Percentiles rank a stretch among this genome's conserved stretches.
These are phyloP conservation scores for Aspergillus campestris DNA, from an alignment of 495 filamentous ascomycete genomes.

Conservation along the genomic window DNA sequence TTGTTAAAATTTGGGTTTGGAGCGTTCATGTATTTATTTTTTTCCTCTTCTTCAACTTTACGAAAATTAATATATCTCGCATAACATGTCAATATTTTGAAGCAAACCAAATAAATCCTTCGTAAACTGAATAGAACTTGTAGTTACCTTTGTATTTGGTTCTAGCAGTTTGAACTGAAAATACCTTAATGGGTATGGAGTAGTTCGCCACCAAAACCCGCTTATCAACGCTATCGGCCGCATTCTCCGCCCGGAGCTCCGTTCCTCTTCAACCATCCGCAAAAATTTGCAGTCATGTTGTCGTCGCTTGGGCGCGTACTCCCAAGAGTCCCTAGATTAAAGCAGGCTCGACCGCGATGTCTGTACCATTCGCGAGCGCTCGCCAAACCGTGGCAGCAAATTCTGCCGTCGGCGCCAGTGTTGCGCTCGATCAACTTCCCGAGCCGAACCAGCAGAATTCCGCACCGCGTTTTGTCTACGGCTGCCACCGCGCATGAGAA, in stretches of 20 bases:
- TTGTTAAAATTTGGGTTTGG: not conserved
- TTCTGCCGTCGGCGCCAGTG: too few relatives aligned
- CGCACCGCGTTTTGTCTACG: constrained; percentile 18
- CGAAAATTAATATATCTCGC: not conserved
- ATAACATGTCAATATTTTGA: not conserved
- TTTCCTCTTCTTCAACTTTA: not conserved
- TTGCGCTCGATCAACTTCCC: not conserved
- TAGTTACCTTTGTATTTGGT: too few relatives aligned
- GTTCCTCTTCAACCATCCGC: constrained; percentile 14
- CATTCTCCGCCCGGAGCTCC: constrained; percentile 6
- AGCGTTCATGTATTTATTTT: not conserved
- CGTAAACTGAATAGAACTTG: too few relatives aligned
- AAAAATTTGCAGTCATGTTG: constrained; percentile 22
- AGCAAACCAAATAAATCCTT: not conserved
- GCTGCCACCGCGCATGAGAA: constrained; percentile 1
- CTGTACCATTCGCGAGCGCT: not conserved
- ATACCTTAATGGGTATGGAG: too few relatives aligned
- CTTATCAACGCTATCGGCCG: constrained; percentile 17
- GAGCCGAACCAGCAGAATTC: not conserved
- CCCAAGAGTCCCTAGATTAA: constrained; percentile 9
- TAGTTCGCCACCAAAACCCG: too few relatives aligned
- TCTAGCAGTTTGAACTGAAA: too few relatives aligned
- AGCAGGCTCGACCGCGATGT: not conserved
- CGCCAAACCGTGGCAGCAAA: not conserved
- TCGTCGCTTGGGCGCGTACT: constrained; percentile 22